phyloP scores from a whole-genome alignment of 2,329 filamentous ascomycete species.

The Hypoxylon rubiginosum region DNA sequence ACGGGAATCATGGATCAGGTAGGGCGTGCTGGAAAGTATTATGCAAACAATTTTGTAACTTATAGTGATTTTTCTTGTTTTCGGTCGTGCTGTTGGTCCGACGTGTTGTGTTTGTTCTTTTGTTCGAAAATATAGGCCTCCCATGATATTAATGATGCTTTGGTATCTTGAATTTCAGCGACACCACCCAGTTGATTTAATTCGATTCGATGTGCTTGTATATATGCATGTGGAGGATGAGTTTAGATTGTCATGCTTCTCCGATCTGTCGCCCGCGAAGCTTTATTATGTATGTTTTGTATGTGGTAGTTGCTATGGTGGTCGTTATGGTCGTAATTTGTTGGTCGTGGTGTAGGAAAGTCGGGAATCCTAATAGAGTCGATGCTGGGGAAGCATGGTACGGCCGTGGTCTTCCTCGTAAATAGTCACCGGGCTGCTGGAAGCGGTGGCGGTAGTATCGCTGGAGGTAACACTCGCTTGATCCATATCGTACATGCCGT shows the following conservation, averaged over 20 bases:
- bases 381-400: constrained; percentile 59
- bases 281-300: constrained; percentile 8
- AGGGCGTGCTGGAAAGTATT: background rate
- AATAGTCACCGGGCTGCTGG: constrained; percentile 53
- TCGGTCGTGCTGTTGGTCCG: background rate
- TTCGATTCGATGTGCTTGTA: constrained; percentile 6
- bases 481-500: constrained; percentile 64
- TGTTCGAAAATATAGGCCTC: constrained; percentile 12
- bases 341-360: background rate
- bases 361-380: constrained; percentile 46
- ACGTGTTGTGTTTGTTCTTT: background rate
- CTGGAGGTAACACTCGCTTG: constrained; percentile 53
- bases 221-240: constrained; percentile 16
- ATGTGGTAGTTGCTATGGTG: constrained; percentile 12
- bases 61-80: background rate
- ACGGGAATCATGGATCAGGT: background rate
- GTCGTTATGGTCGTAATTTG: constrained; percentile 30
- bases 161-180: constrained; percentile 38
- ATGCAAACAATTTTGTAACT: background rate
- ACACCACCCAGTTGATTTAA: constrained; percentile 28
- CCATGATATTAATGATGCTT: constrained; percentile 4
- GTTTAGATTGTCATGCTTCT: constrained; percentile 10
- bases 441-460: constrained; percentile 54
- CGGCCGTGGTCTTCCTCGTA: constrained; percentile 62
- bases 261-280: constrained; percentile 16